A percentile compares a stretch with the other conserved stretches of the same genome.
Evolutionary conservation across 805 yeast genomes (phyloP).

Genomic region (Lachancea sp.): DNA sequence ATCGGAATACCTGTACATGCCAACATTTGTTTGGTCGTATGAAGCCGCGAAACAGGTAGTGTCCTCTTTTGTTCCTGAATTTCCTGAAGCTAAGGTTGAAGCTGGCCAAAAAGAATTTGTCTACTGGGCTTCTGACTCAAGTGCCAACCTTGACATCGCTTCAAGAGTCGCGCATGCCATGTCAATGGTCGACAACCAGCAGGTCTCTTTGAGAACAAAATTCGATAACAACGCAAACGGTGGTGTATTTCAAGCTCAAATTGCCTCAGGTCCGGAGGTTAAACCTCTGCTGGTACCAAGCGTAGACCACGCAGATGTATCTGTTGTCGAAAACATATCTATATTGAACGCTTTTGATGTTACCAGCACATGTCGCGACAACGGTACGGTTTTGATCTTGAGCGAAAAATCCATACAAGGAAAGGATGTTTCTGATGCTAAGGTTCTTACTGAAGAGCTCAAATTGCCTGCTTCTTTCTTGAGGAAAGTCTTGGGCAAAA

Average conservation of each 20-base stretch:
- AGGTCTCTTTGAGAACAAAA: constrained; percentile 52
- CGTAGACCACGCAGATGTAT: constrained; percentile 56
- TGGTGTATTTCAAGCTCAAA: constrained; percentile 69
- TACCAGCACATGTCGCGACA: constrained; percentile 48
- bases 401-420: constrained; percentile 28
- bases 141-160: constrained; percentile 48
- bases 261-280: constrained; percentile 34
- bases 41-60: constrained; percentile 45
- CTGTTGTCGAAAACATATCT: constrained; percentile 54
- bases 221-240: constrained; percentile 69
- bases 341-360: constrained; percentile 57
- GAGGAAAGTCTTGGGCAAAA: constrained; percentile 45
- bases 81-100: constrained; percentile 9
- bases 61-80: constrained; percentile 33
- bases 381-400: constrained; percentile 47
- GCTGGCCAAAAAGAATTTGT: constrained; percentile 28
- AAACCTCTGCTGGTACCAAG: constrained; percentile 17
- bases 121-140: constrained; percentile 67
- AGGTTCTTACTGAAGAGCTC: constrained; percentile 46
- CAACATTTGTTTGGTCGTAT: constrained; percentile 51
- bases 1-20: constrained; percentile 47
- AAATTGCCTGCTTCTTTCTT: constrained; percentile 44
- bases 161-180: constrained; percentile 61
- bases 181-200: constrained; percentile 52
- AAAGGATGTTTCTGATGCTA: constrained; percentile 32